Evolutionary conservation across 192 early-diverging fungal species (phyloP).

Genomic region (Mortierella alpina): DNA sequence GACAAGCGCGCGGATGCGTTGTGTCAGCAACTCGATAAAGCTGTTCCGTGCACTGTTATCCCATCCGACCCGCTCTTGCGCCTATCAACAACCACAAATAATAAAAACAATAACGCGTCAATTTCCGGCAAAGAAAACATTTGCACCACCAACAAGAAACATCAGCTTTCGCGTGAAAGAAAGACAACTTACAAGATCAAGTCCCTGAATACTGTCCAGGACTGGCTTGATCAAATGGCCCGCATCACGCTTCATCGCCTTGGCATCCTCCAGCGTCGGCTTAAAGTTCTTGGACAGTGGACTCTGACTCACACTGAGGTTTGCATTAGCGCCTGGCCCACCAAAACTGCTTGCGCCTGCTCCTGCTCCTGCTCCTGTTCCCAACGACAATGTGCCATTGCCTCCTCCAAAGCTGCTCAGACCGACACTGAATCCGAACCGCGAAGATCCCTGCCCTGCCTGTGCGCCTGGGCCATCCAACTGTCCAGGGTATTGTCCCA

Average conservation of each 20-base stretch:
- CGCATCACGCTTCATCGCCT: conserved; percentile 48
- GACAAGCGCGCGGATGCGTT: conserved; percentile 30
- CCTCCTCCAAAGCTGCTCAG: conserved; percentile 9
- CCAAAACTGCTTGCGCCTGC: neutral
- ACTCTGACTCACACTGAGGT: conserved; percentile 22
- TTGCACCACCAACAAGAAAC: neutral
- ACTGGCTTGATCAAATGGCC: conserved; percentile 39
- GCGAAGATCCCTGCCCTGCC: conserved; percentile 26
- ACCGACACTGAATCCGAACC: conserved; percentile 29
- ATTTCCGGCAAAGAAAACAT: neutral
- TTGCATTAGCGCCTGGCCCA: neutral
- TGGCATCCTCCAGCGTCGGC: conserved; percentile 41
- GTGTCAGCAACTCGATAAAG: conserved; percentile 41
- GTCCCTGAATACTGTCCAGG: conserved; percentile 22
- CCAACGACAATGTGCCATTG: neutral
- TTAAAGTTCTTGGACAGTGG: conserved; percentile 50
- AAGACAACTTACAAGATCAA: conserved; percentile 35
- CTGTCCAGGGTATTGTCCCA: conserved; percentile 46
- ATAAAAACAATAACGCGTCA: neutral
- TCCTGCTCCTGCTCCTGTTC: neutral
- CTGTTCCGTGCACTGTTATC: conserved; percentile 35
- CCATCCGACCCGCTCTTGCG: conserved; percentile 31
- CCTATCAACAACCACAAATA: conserved; percentile 4
- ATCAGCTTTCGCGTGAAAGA: neutral
- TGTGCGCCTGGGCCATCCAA: conserved; percentile 23